Percentiles rank a stretch among this genome's conserved stretches.
Conservation (phyloP, 1,139 yeast genomes). For the Diutina neorugosa region DNA sequence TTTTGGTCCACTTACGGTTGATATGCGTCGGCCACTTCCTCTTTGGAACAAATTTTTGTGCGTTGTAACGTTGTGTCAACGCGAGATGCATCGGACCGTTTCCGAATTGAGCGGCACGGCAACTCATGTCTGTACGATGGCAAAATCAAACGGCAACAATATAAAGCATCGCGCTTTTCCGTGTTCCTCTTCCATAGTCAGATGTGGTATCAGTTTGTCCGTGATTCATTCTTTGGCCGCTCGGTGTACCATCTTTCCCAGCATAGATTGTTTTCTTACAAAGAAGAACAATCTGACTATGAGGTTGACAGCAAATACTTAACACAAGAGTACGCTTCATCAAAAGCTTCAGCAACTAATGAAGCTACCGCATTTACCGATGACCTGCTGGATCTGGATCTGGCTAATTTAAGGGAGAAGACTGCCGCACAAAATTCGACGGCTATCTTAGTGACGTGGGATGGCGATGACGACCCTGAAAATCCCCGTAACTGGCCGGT, state of each 20-base stretch:
- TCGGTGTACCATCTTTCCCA: not conserved
- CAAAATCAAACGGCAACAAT: not conserved
- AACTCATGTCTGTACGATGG: not conserved
- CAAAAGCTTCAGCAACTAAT: not conserved
- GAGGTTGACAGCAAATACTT: not conserved
- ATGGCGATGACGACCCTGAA: slow-evolving; percentile 42
- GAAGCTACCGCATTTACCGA: not conserved
- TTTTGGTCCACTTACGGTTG: not conserved
- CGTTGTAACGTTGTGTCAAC: not conserved
- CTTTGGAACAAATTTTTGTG: not conserved
- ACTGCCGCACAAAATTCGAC: not conserved
- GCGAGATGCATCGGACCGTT: not conserved
- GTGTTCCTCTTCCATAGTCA: not conserved
- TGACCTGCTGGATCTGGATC: not conserved
- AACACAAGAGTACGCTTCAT: not conserved
- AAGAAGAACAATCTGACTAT: not conserved
- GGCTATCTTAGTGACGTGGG: slow-evolving; percentile 23
- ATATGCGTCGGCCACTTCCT: not conserved
- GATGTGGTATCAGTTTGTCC: not conserved
- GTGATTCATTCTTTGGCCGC: not conserved
- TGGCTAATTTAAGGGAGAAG: not conserved
- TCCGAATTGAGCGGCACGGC: not conserved
- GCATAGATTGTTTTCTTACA: not conserved
- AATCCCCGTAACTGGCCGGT: slow-evolving; percentile 48
- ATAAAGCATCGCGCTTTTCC: not conserved